Conservation (phyloP, 2,329 filamentous ascomycete genomes). For the Ophiostoma piceae region DNA sequence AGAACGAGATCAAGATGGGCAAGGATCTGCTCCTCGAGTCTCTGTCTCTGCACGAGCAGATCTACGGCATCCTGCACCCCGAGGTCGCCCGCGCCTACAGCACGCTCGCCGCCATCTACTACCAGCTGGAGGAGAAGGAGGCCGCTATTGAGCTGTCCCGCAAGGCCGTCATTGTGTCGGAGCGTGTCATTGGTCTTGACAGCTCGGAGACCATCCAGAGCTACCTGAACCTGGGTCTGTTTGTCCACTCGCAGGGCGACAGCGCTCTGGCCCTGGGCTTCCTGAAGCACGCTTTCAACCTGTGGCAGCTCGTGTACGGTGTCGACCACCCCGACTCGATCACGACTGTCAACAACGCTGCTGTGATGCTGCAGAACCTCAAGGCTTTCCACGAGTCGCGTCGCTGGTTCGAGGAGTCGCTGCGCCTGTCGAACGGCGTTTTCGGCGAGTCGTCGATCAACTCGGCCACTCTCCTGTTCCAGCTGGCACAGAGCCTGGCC, state of each 20-base stretch:
- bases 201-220: slow-evolving; percentile 89
- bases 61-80: slow-evolving; percentile 94
- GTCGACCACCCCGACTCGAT: slow-evolving; percentile 92
- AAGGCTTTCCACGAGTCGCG: slow-evolving; percentile 94
- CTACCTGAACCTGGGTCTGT: slow-evolving; percentile 92
- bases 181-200: slow-evolving; percentile 89
- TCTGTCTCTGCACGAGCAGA: slow-evolving; percentile 92
- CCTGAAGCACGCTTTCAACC: slow-evolving; percentile 83
- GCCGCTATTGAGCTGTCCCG: slow-evolving; percentile 90
- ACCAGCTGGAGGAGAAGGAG: slow-evolving; percentile 95
- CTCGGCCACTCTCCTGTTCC: slow-evolving; percentile 91
- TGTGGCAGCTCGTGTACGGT: slow-evolving; percentile 97
- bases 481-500: slow-evolving; percentile 89
- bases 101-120: slow-evolving; percentile 90
- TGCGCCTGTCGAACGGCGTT: slow-evolving; percentile 80
- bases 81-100: slow-evolving; percentile 96
- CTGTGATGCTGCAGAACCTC: slow-evolving; percentile 94
- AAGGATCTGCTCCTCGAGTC: slow-evolving; percentile 96
- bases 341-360: slow-evolving; percentile 97
- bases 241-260: slow-evolving; percentile 87
- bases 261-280: slow-evolving; percentile 83
- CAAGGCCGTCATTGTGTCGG: slow-evolving; percentile 93
- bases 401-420: slow-evolving; percentile 91
- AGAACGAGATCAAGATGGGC: slow-evolving; percentile 90
- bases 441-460: slow-evolving; percentile 88